phyloP scores from a whole-genome alignment of 306 rosid genomes.

The Delonix regia region DNA sequence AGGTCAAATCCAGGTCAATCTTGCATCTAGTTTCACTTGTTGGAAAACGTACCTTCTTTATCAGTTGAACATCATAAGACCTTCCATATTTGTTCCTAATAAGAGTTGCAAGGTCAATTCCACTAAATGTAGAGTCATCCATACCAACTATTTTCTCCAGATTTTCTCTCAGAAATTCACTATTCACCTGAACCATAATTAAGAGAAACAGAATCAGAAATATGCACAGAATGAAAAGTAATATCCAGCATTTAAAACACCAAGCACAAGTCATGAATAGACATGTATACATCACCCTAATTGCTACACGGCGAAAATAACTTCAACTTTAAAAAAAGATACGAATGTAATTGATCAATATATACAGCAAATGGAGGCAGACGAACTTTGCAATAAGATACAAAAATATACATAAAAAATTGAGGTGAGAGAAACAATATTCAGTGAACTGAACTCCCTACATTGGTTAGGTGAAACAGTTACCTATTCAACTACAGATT shows the following conservation, averaged over 20 bases:
- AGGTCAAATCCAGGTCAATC: neutral
- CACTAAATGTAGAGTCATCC: slow-evolving; percentile 88
- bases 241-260: neutral
- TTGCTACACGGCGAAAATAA: slow-evolving; percentile 3
- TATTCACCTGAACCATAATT: slow-evolving; percentile 55
- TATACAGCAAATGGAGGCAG: neutral
- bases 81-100: slow-evolving; percentile 91
- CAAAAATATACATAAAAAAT: neutral
- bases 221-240: slow-evolving; percentile 10
- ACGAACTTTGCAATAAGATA: neutral
- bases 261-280: neutral
- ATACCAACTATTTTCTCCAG: slow-evolving; percentile 84
- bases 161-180: slow-evolving; percentile 65
- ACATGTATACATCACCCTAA: neutral
- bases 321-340: neutral
- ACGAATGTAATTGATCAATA: neutral
- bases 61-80: slow-evolving; percentile 91
- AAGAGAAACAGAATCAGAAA: slow-evolving; percentile 17
- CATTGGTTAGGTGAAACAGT: neutral
- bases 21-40: neutral
- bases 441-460: neutral
- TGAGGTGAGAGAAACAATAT: neutral
- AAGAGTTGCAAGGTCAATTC: slow-evolving; percentile 93
- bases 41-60: slow-evolving; percentile 74
- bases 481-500: neutral